Base-by-base conservation (phyloP, 805 yeast genomes). In the Saccharomycopsis synnaedendra region DNA sequence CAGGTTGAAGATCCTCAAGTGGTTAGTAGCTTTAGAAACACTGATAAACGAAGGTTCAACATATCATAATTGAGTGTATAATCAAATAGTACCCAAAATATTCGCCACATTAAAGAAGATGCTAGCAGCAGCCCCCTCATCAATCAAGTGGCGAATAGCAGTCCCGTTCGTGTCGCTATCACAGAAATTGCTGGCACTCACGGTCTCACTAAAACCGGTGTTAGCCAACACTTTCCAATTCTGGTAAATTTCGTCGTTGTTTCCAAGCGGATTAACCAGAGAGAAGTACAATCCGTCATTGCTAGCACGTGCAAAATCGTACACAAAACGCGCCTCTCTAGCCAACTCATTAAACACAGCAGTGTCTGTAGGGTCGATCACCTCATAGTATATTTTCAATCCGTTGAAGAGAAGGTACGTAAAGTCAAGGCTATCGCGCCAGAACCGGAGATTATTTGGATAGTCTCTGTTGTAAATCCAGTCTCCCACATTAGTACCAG, bases 111-210 rank as follows among this genome's bases (percentile, higher is more conserved):
- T 19, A 19, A 78, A 75, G 62, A 79, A 80, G 3, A 75, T 70
- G 54, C 85, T 70, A 4, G 85, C 85, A 6, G 85, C 86, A 10
- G 84, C 66, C n/a, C 76, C 85, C 43, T 69, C 66, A 3, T 81
- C 82, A 66, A 81, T 79, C 55, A 81, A 64, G 43, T 77, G 71
- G 58, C 76, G 74, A 41, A 66, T 71, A 51, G 69, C 54, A 10
- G 66, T 66, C 35, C 67, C 62, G 32, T 63, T 56, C 28, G 60
- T 36, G 31, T 46, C 49, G 30, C 56, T 55, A 32, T 65, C 69
- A 19, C 50, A 43, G 31, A 41, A 46, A 10, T 42, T 19, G 3
- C 32, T 10, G 32, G 43, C 37, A n/a, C 34, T 36, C 9, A 42
- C 9, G 39, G 28, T 34, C 10, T 19, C 32, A 11, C 27, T 30